Evolutionary conservation across 257 asterid genomes (phyloP).

Genomic region (Mentha longifolia): DNA sequence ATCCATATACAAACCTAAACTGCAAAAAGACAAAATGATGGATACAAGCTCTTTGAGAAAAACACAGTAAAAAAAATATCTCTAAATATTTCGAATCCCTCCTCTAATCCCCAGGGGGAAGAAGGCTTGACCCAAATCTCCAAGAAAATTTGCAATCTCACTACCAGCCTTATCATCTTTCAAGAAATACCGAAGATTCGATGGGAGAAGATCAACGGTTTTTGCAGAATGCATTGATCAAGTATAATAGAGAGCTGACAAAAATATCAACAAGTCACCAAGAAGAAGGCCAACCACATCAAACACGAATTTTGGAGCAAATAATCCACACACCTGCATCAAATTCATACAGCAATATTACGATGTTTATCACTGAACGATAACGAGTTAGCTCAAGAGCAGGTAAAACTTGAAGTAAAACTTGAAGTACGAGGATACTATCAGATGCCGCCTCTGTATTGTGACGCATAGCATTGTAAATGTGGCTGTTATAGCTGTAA

Average conservation of each 20-base stretch:
- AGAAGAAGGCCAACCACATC: constrained; percentile 85
- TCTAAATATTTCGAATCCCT: not conserved
- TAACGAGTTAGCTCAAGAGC: not conserved
- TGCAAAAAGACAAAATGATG: not conserved
- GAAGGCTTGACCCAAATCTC: not conserved
- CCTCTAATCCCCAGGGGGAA: not conserved
- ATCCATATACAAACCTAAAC: not conserved
- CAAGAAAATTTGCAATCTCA: not conserved
- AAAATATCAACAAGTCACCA: constrained; percentile 60
- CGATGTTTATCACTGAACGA: not conserved
- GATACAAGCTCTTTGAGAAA: not conserved
- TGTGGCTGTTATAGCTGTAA: constrained; percentile 61
- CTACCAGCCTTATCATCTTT: not conserved
- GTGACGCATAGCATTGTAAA: constrained; percentile 82
- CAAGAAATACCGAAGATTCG: not conserved
- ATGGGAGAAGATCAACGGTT: not conserved
- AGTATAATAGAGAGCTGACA: constrained; percentile 77
- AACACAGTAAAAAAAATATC: not conserved
- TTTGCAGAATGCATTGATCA: constrained; percentile 31
- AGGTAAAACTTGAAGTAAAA: too few species aligned
- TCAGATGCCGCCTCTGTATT: constrained; percentile 89
- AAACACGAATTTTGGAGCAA: constrained; percentile 95
- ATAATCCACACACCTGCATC: constrained; percentile 95
- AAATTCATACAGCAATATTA: constrained; percentile 1
- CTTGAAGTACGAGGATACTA: constrained; percentile 52